These are phyloP conservation scores for Suhomyces pyralidae DNA, from an alignment of 805 yeast genomes.

Conservation along the genomic window DNA sequence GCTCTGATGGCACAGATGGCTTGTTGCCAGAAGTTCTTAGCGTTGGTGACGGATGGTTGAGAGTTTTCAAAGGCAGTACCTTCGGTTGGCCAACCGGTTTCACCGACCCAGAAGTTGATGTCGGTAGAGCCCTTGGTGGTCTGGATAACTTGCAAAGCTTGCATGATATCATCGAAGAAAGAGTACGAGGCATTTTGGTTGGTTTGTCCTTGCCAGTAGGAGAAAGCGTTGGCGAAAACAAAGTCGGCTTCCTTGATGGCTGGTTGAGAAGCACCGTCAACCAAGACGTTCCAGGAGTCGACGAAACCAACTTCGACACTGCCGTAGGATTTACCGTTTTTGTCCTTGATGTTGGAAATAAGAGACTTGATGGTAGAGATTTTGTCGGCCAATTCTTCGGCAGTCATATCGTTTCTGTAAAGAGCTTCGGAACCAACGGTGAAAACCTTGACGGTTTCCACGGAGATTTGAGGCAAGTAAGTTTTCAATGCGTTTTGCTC, in stretches of 20 bases:
- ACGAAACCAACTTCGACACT: conserved; percentile 84
- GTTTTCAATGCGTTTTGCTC: conserved; percentile 70
- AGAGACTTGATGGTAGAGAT: conserved; percentile 62
- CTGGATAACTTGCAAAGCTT: conserved; percentile 88
- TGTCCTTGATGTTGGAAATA: conserved; percentile 63
- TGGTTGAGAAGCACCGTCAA: conserved; percentile 67
- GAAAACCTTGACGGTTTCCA: conserved; percentile 67
- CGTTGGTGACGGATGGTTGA: conserved; percentile 68
- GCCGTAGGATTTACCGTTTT: conserved; percentile 73
- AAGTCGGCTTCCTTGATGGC: conserved; percentile 82
- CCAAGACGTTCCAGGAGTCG: conserved; percentile 92
- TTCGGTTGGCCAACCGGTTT: conserved; percentile 94
- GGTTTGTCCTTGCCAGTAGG: conserved; percentile 98
- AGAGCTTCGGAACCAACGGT: conserved; percentile 95
- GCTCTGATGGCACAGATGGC: conserved; percentile 92
- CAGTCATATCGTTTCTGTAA: conserved; percentile 84
- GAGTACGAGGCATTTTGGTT: conserved; percentile 80
- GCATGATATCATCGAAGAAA: conserved; percentile 96
- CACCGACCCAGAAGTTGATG: conserved; percentile 92
- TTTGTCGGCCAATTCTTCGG: conserved; percentile 64
- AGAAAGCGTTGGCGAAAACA: conserved; percentile 91
- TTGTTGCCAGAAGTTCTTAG: conserved; percentile 78
- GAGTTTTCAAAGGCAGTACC: conserved; percentile 72
- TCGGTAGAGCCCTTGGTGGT: conserved; percentile 82
- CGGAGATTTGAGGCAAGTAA: conserved; percentile 71